Percentiles rank a stretch among this genome's conserved stretches.
Conservation (phyloP, 805 yeast species). For the Tanozyma kutaoensis region DNA sequence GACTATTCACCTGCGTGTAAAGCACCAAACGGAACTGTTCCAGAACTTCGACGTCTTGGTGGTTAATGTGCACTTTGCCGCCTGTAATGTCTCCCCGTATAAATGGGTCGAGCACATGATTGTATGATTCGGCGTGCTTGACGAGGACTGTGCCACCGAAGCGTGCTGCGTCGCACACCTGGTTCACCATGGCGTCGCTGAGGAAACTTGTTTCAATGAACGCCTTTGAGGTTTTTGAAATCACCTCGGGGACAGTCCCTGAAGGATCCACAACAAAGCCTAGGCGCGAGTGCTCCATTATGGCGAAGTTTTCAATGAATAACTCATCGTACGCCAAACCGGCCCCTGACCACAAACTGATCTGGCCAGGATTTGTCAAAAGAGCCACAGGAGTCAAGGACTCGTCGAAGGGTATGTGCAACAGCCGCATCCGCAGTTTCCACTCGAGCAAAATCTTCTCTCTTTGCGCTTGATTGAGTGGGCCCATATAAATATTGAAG, state of each 20-base stretch:
- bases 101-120: constrained; percentile 58
- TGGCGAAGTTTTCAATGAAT: constrained; percentile 48
- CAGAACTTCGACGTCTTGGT: constrained; percentile 52
- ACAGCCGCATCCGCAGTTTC: constrained; percentile 17
- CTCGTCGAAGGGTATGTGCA: constrained; percentile 25
- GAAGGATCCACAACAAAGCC: constrained; percentile 67
- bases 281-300: constrained; percentile 26
- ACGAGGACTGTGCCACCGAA: constrained; percentile 71
- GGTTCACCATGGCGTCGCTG: constrained; percentile 51
- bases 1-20: constrained; percentile 43
- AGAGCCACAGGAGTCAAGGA: constrained; percentile 19
- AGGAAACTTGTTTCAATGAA: constrained; percentile 55
- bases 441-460: constrained; percentile 17
- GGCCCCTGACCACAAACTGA: constrained; percentile 34
- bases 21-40: constrained; percentile 48
- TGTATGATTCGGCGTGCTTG: constrained; percentile 69
- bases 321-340: constrained; percentile 50
- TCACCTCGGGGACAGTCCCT: constrained; percentile 20
- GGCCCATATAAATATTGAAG: constrained; percentile 47
- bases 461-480: constrained; percentile 36
- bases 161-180: constrained; percentile 65
- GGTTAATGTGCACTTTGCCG: constrained; percentile 48
- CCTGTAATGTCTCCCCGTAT: constrained; percentile 54
- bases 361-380: constrained; percentile 26
- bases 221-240: constrained; percentile 20